Percentiles rank a stretch among this genome's conserved stretches.
Evolutionary conservation across 306 rosid genomes (phyloP).

Genomic region (Canavalia ensiformis): DNA sequence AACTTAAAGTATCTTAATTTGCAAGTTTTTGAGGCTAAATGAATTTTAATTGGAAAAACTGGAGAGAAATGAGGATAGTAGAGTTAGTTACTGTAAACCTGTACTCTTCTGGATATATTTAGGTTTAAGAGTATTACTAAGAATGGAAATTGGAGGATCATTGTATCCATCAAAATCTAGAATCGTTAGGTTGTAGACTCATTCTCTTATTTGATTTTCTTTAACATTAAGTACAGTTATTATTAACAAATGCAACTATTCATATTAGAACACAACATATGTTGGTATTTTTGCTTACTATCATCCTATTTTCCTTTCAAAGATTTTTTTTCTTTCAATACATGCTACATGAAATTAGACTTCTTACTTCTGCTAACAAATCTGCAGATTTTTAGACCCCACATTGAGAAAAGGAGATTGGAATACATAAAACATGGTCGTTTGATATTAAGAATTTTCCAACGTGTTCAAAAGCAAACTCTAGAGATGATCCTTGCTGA

Average conservation of each 20-base stretch:
- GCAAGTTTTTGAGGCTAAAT: background rate
- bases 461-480: conserved; percentile 41
- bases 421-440: conserved; percentile 42
- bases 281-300: background rate
- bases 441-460: conserved; percentile 43
- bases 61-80: no score
- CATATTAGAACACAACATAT: background rate
- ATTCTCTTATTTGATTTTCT: no score
- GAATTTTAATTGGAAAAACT: no score
- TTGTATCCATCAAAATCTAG: no score
- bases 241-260: background rate
- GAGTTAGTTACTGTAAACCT: no score
- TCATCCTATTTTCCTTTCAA: background rate
- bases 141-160: no score
- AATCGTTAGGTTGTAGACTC: no score
- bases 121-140: no score
- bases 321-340: background rate
- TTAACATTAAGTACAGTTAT: no score
- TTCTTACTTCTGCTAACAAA: background rate
- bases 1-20: background rate
- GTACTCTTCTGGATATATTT: no score
- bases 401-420: conserved; percentile 42
- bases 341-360: background rate
- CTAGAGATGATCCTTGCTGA: conserved; percentile 39
- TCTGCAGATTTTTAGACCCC: conserved; percentile 46